Conservation (phyloP, 2,329 filamentous ascomycete species). For the Cercospora sojina region DNA sequence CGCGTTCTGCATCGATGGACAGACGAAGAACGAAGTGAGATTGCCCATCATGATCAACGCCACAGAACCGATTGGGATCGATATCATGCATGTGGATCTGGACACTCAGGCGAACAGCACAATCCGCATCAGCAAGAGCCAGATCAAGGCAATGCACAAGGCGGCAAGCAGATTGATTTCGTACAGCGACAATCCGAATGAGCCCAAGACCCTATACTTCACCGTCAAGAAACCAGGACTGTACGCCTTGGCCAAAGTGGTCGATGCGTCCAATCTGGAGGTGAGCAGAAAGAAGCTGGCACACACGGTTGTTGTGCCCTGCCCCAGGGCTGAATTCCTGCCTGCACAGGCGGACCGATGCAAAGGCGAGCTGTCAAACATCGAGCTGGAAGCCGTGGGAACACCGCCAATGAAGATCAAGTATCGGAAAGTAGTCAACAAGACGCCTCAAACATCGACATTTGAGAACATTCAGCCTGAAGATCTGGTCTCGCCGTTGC, state of each 20-base stretch:
- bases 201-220: constrained; percentile 59
- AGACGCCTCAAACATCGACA: constrained; percentile 77
- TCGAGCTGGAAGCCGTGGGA: constrained; percentile 79
- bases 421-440: constrained; percentile 85
- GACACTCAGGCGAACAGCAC: constrained; percentile 77
- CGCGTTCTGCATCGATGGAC: constrained; percentile 74
- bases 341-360: constrained; percentile 69
- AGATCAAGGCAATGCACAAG: constrained; percentile 73
- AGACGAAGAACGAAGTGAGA: constrained; percentile 58
- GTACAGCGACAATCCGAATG: constrained; percentile 45
- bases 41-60: constrained; percentile 93
- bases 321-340: constrained; percentile 75
- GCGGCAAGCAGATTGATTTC: constrained; percentile 61
- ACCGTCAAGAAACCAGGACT: constrained; percentile 81
- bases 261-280: constrained; percentile 92
- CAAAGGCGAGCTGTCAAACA: constrained; percentile 80
- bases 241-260: constrained; percentile 78
- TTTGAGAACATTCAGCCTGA: constrained; percentile 94
- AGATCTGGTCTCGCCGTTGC: constrained; percentile 73
- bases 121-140: constrained; percentile 69
- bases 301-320: constrained; percentile 81
- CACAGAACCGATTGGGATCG: constrained; percentile 82
- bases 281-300: constrained; percentile 58
- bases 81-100: constrained; percentile 83
- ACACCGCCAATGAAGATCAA: constrained; percentile 89